Evolutionary conservation across 345 rosid species (phyloP).

Genomic region (Syzygium oleosum): DNA sequence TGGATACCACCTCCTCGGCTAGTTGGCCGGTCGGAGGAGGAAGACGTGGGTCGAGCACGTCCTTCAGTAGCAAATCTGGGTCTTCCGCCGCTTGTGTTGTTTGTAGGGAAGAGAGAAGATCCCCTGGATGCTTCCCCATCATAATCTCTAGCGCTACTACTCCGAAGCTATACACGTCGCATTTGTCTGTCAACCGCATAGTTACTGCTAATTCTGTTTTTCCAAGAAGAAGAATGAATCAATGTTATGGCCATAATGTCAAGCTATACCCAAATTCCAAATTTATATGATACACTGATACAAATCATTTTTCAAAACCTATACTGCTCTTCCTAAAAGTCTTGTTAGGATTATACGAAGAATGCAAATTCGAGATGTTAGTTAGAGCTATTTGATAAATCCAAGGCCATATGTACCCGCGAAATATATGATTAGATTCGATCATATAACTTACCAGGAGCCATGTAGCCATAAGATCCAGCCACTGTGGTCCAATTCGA

Average conservation of each 20-base stretch:
- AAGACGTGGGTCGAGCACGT: constrained; percentile 42
- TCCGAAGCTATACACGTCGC: constrained; percentile 59
- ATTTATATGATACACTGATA: accelerated
- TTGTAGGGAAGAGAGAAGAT: constrained; percentile 24
- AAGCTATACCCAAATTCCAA: background rate
- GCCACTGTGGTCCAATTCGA: constrained; percentile 60
- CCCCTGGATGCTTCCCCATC: constrained; percentile 69
- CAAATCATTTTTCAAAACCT: background rate
- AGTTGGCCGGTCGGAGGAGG: constrained; percentile 28
- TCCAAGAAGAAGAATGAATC: background rate
- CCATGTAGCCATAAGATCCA: constrained; percentile 73
- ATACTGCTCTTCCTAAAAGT: background rate
- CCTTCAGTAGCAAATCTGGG: constrained; percentile 21
- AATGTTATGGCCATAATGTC: background rate
- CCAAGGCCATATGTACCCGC: background rate
- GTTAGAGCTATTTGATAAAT: constrained; percentile 10
- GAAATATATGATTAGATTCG: background rate
- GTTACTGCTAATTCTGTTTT: constrained; percentile 2
- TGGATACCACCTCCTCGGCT: constrained; percentile 37
- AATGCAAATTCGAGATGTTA: background rate
- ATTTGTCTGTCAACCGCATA: constrained; percentile 26
- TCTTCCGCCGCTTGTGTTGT: constrained; percentile 1
- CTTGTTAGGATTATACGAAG: background rate
- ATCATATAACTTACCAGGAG: constrained; percentile 42
- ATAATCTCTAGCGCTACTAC: constrained; percentile 54